Evolutionary conservation across 2,329 filamentous ascomycete genomes (phyloP), one percentile per base, ranked within the genome.

Genomic region (Colletotrichum trifolii): DNA sequence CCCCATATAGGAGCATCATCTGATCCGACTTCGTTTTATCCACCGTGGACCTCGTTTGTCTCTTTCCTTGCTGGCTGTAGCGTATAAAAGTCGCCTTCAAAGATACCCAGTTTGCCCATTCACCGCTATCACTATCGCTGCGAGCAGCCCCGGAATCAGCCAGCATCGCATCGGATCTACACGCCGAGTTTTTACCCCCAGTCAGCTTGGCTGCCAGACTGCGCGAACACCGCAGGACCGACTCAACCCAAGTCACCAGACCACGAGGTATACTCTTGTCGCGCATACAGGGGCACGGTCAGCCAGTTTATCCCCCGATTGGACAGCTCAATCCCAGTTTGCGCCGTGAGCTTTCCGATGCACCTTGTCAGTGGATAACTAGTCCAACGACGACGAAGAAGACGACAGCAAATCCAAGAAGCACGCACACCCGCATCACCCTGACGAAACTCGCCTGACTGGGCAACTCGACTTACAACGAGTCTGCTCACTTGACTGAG

Each of bases 141-240:
- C 46, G 49, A 50, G 15, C 13, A 12, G 36, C 58, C 15, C 53
- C 62, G 58, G 38, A 56, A 53, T 38, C 58, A 62, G 45, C 40
- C 62, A 65, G 58, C 46, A 55, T 56, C 52, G 39, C 52, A 62
- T 65, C 58, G 52, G 58, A 65, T 62, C 52, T 65, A 46, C 62
- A 62, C 62, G 62, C 62, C 62, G 52, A 62, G 25, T 25, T 25
- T 25, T 25, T 25, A 57, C 17, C 56, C 36, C 62, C 46, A 33
- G 25, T 42, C 53, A 36, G 45, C 57, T 38, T 35, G 62, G 40
- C 39, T 46, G 13, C 52, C 42, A 25, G 25, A 25, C 4, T 25
- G 25, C 25, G 25, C 25, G 25, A 25, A 25, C 45, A 49, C 36
- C 43, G 47, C 42, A 42, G 48, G 25, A 25, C 25, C 43, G 40